A percentile compares a stretch with the other conserved stretches of the same genome.
Evolutionary conservation across 306 rosid genomes (phyloP).

Genomic region (Vicia faba): DNA sequence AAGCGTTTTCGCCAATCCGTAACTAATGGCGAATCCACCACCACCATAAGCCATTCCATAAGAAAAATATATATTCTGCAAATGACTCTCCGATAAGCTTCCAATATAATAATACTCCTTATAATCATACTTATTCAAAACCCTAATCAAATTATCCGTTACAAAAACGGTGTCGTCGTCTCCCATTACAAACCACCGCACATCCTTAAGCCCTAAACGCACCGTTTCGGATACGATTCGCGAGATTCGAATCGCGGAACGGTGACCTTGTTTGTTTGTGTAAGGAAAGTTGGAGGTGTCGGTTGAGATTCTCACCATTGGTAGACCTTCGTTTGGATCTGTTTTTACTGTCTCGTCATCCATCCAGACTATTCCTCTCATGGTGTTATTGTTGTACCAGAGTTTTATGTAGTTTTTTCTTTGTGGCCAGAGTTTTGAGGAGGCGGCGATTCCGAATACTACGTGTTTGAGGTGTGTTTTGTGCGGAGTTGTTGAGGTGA

Average conservation of each 20-base stretch:
- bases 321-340: constrained; percentile 45
- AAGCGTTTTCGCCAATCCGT: constrained; percentile 67
- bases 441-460: constrained; percentile 92
- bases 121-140: constrained; percentile 76
- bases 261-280: constrained; percentile 81
- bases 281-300: constrained; percentile 66
- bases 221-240: constrained; percentile 87
- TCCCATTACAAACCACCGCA: constrained; percentile 95
- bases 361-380: constrained; percentile 90
- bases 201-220: constrained; percentile 63
- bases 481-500: neutral
- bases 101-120: constrained; percentile 81
- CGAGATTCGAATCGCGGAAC: constrained; percentile 90
- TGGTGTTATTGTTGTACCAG: constrained; percentile 66
- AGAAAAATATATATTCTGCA: constrained; percentile 92
- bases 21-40: constrained; percentile 92
- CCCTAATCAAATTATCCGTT: constrained; percentile 65
- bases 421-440: constrained; percentile 78
- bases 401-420: constrained; percentile 87
- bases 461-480: constrained; percentile 64
- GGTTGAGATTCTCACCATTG: constrained; percentile 66
- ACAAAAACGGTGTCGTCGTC: constrained; percentile 97
- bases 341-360: constrained; percentile 62
- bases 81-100: constrained; percentile 81
- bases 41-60: constrained; percentile 99